These are phyloP conservation scores for Arthroderma sp. DNA, from an alignment of 2,329 filamentous ascomycete species.

Conservation along the genomic window DNA sequence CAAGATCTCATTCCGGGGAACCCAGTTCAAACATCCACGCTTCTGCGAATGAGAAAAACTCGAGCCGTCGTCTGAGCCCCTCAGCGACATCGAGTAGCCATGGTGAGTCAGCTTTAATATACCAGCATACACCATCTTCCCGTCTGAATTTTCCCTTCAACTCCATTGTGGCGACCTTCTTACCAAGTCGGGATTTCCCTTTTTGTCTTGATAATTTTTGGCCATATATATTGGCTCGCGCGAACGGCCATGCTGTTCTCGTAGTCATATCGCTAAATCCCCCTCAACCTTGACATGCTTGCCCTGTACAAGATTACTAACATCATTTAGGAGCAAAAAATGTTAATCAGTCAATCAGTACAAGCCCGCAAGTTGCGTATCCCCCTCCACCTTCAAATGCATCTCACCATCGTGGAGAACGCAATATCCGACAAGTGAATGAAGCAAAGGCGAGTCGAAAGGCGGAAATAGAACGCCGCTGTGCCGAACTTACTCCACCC, in stretches of 20 bases:
- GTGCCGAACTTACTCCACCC: constrained; percentile 52
- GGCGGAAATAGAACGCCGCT: constrained; percentile 59
- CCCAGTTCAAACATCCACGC: constrained; percentile 6
- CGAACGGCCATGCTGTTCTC: no score
- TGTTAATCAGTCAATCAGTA: not conserved
- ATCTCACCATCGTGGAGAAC: constrained; percentile 24
- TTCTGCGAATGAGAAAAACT: constrained; percentile 6
- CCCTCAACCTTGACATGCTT: no score
- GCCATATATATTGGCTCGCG: no score
- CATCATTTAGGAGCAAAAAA: no score
- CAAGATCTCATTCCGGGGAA: constrained; percentile 2
- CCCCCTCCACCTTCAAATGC: not conserved
- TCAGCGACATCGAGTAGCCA: constrained; percentile 5
- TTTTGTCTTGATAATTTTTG: no score
- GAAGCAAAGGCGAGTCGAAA: constrained; percentile 52
- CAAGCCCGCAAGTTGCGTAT: not conserved
- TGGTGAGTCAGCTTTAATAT: constrained; percentile 8
- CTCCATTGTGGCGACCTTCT: no score
- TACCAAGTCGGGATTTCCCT: no score
- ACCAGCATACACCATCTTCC: not conserved
- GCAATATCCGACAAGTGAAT: constrained; percentile 49
- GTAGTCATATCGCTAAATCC: no score
- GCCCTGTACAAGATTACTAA: no score
- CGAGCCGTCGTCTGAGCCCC: constrained; percentile 2
- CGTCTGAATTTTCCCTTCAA: no score